Percentiles rank a stretch among this genome's conserved stretches.
Conservation (phyloP, 225 moss, liverwort and hornwort species). For the Pseudisothecium myosuroides region DNA sequence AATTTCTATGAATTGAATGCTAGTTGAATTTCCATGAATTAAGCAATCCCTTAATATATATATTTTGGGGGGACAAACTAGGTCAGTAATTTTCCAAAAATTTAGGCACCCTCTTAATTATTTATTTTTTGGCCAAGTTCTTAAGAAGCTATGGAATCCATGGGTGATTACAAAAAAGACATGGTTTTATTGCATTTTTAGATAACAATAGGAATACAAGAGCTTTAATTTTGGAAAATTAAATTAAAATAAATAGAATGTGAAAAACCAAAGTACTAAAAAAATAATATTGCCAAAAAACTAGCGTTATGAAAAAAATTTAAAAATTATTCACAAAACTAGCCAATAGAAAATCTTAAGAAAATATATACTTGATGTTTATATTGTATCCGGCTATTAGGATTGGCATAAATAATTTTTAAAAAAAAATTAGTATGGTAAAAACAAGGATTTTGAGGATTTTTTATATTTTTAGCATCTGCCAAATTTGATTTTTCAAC, state of each 20-base stretch:
- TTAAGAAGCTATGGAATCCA: no score
- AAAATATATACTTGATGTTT: no score
- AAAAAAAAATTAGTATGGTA: rapidly evolving
- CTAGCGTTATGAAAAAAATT: neutral
- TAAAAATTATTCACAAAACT: neutral
- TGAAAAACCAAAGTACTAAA: neutral
- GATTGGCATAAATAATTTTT: rapidly evolving
- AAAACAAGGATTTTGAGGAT: neutral
- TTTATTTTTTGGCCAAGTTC: no score
- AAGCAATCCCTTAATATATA: no score
- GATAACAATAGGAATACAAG: neutral
- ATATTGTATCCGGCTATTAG: rapidly evolving
- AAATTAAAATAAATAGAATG: neutral
- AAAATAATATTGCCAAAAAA: neutral
- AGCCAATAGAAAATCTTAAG: neutral
- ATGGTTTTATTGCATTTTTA: neutral
- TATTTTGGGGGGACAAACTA: no score
- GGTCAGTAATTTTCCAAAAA: no score
- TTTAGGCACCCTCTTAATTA: no score
- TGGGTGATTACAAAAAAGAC: neutral
- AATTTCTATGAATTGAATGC: no score
- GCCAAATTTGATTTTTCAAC: rapidly evolving
- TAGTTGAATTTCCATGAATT: no score
- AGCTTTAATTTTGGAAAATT: rapidly evolving
- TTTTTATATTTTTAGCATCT: neutral